Conservation (phyloP, 192 early-diverging fungal species). For the Backusella tarrabulga region DNA sequence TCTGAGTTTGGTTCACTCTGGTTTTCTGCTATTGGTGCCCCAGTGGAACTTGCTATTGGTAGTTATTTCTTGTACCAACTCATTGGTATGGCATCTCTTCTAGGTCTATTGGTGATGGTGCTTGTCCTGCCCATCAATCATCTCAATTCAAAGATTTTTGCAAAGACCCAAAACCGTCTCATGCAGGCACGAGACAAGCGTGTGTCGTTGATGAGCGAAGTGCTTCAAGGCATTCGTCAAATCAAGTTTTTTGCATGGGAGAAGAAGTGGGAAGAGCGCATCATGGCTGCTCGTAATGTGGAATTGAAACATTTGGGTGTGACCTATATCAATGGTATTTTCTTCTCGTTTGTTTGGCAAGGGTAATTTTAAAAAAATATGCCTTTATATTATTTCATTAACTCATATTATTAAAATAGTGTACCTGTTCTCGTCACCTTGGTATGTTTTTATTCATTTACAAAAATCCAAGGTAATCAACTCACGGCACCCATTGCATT, state of each 20-base stretch:
- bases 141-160: conserved; percentile 31
- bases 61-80: conserved; percentile 70
- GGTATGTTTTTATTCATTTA: conserved; percentile 26
- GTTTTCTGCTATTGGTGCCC: conserved; percentile 50
- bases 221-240: conserved; percentile 80
- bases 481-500: conserved; percentile 75
- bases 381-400: neutral
- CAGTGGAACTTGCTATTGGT: conserved; percentile 63
- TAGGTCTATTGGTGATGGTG: conserved; percentile 66
- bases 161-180: conserved; percentile 51
- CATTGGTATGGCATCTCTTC: conserved; percentile 75
- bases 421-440: conserved; percentile 33
- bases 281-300: conserved; percentile 50
- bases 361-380: conserved; percentile 22
- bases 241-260: conserved; percentile 46
- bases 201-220: conserved; percentile 58
- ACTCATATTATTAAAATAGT: neutral
- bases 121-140: conserved; percentile 42
- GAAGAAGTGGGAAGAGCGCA: conserved; percentile 46
- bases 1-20: conserved; percentile 49
- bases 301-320: conserved; percentile 41
- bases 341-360: conserved; percentile 26
- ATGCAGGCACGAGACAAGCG: conserved; percentile 74
- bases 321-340: neutral
- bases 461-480: conserved; percentile 33